Evolutionary conservation across 371 early-diverging fungal species (phyloP).

Genomic region (Mucor mucedo): DNA sequence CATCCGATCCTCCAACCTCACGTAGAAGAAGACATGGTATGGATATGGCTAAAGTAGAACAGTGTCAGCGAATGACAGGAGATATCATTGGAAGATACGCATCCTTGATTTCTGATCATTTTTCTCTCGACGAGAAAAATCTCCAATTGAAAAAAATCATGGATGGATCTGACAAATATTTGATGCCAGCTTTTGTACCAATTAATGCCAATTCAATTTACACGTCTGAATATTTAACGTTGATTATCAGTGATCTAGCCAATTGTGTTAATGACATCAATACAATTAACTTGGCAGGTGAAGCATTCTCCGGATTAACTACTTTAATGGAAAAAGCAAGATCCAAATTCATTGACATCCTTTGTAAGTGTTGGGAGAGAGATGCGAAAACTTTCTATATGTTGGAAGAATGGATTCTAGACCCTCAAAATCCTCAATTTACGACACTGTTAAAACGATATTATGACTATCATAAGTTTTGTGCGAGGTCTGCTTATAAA

Average conservation of each 20-base stretch:
- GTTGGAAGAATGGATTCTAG: constrained; percentile 88
- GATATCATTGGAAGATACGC: constrained; percentile 73
- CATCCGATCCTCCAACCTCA: constrained; percentile 19
- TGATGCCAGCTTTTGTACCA: constrained; percentile 49
- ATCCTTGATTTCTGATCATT: constrained; percentile 59
- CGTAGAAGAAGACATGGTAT: constrained; percentile 57
- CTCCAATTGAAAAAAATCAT: constrained; percentile 33
- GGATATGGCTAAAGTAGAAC: constrained; percentile 74
- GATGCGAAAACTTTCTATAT: constrained; percentile 81
- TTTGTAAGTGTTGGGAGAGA: constrained; percentile 64
- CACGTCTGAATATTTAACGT: constrained; percentile 60
- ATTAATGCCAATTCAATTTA: constrained; percentile 60
- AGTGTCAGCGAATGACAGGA: constrained; percentile 80
- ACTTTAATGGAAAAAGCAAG: constrained; percentile 60
- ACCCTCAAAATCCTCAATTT: constrained; percentile 71
- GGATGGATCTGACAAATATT: constrained; percentile 28
- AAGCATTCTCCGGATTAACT: constrained; percentile 59
- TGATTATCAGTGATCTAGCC: constrained; percentile 59
- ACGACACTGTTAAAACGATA: constrained; percentile 69
- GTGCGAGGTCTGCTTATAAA: constrained; percentile 66
- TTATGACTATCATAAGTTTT: constrained; percentile 75
- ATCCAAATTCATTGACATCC: constrained; percentile 59
- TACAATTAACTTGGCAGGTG: constrained; percentile 58
- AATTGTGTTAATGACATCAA: constrained; percentile 67
- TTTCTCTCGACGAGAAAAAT: constrained; percentile 46